A percentile compares a stretch with the other conserved stretches of the same genome.
Conservation (phyloP, 148 eudicot genomes). For the Arctostaphylos glauca region DNA sequence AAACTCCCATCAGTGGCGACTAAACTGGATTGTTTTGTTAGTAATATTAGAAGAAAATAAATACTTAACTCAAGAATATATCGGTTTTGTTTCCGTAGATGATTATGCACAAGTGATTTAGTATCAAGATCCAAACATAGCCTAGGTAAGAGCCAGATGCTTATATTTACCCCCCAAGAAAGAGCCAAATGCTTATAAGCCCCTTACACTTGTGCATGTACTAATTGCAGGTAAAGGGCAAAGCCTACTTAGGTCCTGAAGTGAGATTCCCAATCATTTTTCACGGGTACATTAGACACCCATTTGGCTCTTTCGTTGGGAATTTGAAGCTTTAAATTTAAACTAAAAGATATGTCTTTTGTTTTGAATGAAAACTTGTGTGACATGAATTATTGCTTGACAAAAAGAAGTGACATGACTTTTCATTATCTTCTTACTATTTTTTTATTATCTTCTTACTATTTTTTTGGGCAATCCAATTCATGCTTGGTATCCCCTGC, state of each 20-base stretch:
- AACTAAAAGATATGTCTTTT: not conserved
- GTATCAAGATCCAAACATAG: not conserved
- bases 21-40: not conserved
- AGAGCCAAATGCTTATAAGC: conserved; percentile 15
- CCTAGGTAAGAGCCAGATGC: conserved; percentile 15
- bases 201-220: conserved; percentile 33
- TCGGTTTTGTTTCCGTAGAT: not conserved
- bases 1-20: not conserved
- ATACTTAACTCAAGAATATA: not conserved
- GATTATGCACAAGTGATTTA: not conserved
- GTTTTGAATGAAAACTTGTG: not conserved
- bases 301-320: not conserved
- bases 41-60: not conserved
- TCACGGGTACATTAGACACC: conserved; percentile 38
- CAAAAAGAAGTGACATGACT: not conserved
- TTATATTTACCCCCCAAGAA: not conserved
- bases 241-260: conserved; percentile 40
- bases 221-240: conserved; percentile 38
- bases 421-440: not conserved
- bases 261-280: conserved; percentile 40
- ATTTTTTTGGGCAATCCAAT: too few relatives aligned
- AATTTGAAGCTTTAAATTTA: not conserved
- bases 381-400: too few relatives aligned
- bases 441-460: too few relatives aligned
- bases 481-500: too few relatives aligned